Base-by-base conservation (phyloP, 202 grass and related monocot species). In the Zizania palustris region DNA sequence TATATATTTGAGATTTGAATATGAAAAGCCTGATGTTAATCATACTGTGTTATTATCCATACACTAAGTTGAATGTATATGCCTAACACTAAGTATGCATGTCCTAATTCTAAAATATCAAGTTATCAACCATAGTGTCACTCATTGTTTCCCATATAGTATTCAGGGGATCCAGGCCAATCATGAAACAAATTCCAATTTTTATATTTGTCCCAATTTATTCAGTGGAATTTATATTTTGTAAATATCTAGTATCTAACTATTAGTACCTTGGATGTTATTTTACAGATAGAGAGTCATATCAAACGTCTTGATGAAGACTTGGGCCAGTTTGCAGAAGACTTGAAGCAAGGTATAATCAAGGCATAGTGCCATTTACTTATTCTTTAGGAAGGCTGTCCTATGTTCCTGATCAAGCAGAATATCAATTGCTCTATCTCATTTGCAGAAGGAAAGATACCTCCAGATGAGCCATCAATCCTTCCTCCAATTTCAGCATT, bases 281-380 rank as follows among this genome's bases (percentile, higher is more conserved):
- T 64, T 87, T 41, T 81, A 67, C 85, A 98, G 91, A 92, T 98
- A 86, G 96, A 98, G 83, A 95, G 91, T 78, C 96, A 95, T 89
- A 76, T 98, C 63, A 98, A 98, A 60, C 85, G 91, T 28, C 91
- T 98, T 45, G 90, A 93, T 80, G 91, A 98, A 80, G 96, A 98
- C 77, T 84, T 98, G 73, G 76, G 76, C 56, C 89, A 98, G 71
- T 98, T 95, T 92, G 89, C 89, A 38, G 91, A 98, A 85, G 91
- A 95, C 82, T 80, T 98, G 75, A 98, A 95, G 83, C 96, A 95
- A 81, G 96, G 96, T 98, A 77, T 82, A 76, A 33, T 7, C 44
- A 63, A 9, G 49, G 11, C 2, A 16, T 65, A 66, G 60, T 15
- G 61, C n/a, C 21, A 59, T 64, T 56, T 67, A 71, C 39, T 60